Evolutionary conservation across 2,329 filamentous ascomycete genomes (phyloP), one percentile per base, ranked within the genome.

Genomic region (Botrytis pseudocinerea): DNA sequence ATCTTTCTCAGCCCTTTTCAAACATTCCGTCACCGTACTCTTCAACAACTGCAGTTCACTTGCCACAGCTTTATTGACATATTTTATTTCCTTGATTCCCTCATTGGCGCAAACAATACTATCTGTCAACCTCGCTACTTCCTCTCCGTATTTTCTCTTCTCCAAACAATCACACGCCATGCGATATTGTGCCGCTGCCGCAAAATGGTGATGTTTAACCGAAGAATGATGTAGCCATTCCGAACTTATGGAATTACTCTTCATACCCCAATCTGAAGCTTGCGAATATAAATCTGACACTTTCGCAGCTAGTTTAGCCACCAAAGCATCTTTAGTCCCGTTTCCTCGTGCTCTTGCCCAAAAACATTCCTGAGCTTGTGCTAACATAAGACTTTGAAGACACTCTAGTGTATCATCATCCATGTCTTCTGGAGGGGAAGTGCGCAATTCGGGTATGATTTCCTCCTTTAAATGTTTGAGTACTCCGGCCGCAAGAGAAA

Each of bases 211-310:
- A 80, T 98, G 95, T 82, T 98, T 99, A 9, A 95, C 96, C 40
- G 93, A 95, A 88, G 97, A 95, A 81, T 98, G 95, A 82, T 98
- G 95, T 78, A 99, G 98, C 96, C 95, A 98, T 75, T 96, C 93
- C 72, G 92, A 95, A 81, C 93, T 96, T 77, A 98, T 91, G 25
- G 93, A 91, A 79, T 97, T 91, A 75, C 94, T 97, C 82, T 94
- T 93, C 80, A 97, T 90, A 16, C 94, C 95, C 76, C 91, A 92
- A 78, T 98, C 95, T 10, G 93, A 91, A 0, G 95, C 94, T 71
- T 91, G 85, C 70, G 90, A 92, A 82, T 98, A 99, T 61, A 97
- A 88, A 80, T 99, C 96, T 3, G 93, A 97, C 6, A 98, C 94
- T 75, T 94, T 90, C 5, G 94, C 94, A 7, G 96, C 95, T 28